Conservation (phyloP, 352 stramenopile genomes). For the Lagenidium giganteum region DNA sequence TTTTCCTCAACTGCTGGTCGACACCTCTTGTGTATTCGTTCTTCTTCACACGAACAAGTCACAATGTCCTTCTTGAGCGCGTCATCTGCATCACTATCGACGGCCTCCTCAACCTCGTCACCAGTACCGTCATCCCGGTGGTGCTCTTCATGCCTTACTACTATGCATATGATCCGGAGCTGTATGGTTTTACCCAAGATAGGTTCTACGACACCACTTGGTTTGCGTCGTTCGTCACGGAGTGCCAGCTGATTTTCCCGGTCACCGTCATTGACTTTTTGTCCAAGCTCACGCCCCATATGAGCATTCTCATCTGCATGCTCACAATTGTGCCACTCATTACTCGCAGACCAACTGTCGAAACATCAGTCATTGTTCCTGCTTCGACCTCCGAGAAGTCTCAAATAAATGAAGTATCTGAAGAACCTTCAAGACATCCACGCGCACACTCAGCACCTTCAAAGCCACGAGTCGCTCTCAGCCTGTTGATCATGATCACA, state of each 20-base stretch:
- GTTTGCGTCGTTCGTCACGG: conserved; percentile 9
- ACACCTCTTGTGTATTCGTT: conserved; percentile 8
- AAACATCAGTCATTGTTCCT: no score
- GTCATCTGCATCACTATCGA: conserved; percentile 9
- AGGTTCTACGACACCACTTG: conserved; percentile 16
- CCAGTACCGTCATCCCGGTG: conserved; percentile 7
- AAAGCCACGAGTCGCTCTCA: no score
- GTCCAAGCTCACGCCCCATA: not conserved
- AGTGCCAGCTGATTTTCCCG: not conserved
- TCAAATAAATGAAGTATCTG: no score
- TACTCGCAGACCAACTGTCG: no score
- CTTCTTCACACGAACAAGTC: no score
- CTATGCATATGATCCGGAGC: not conserved
- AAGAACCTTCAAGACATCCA: no score
- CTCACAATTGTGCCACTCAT: no score
- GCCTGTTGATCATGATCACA: no score
- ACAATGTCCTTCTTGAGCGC: not conserved
- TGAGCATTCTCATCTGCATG: conserved; percentile 1
- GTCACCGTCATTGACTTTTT: not conserved
- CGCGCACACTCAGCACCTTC: no score
- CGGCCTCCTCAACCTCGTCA: conserved; percentile 7
- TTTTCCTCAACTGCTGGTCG: conserved; percentile 11
- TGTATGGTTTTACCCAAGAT: conserved; percentile 4
- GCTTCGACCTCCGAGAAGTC: no score
- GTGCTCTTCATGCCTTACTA: conserved; percentile 14